Evolutionary conservation across 495 filamentous ascomycete genomes (phyloP).

Genomic region (Tuber indicum): DNA sequence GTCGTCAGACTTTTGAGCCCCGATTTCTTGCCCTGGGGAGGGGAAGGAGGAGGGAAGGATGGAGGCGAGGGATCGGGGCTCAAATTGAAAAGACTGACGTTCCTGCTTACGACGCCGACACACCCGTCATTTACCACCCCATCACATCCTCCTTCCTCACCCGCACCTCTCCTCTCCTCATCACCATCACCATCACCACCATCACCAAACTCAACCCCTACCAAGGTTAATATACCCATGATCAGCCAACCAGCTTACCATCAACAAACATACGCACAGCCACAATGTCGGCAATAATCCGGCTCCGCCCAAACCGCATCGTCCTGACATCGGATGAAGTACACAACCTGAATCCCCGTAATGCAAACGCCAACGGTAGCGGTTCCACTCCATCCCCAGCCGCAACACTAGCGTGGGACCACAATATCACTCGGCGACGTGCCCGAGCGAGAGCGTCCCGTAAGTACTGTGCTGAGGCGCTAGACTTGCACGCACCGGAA

Average conservation of each 20-base stretch:
- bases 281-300: conserved; percentile 33
- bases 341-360: conserved; percentile 7
- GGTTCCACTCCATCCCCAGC: conserved; percentile 2
- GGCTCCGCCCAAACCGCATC: conserved; percentile 32
- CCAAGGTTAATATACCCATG: background rate
- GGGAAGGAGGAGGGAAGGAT: background rate
- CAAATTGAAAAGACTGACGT: background rate
- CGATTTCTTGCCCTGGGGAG: background rate
- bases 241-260: background rate
- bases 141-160: background rate
- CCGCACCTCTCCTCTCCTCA: background rate
- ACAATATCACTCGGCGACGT: conserved; percentile 18
- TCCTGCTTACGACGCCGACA: background rate
- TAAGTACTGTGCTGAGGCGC: background rate
- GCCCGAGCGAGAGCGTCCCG: background rate
- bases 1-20: background rate
- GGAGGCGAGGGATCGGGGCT: background rate
- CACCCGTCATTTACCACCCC: background rate
- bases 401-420: conserved; percentile 13
- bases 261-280: background rate
- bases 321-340: conserved; percentile 29
- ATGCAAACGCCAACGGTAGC: background rate
- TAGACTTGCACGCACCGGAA: background rate
- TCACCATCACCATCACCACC: background rate
- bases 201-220: background rate